These are phyloP conservation scores for Trichopus zeylanicus DNA, from an alignment of 116 monocot species.

Conservation along the genomic window DNA sequence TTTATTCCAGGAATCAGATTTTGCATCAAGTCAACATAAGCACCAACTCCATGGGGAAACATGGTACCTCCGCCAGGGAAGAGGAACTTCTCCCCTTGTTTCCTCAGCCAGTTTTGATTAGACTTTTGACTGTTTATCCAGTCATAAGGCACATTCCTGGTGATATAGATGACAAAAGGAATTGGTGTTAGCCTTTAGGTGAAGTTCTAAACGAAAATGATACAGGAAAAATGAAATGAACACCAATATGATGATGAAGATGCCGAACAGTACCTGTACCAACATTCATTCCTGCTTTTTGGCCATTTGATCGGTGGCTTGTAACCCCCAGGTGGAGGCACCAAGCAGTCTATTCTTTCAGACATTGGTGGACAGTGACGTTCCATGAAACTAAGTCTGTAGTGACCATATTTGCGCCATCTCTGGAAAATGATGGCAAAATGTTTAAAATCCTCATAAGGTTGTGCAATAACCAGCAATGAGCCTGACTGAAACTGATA, in stretches of 20 bases:
- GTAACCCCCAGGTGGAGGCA: conserved; percentile 83
- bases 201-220: neutral
- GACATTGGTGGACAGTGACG: conserved; percentile 77
- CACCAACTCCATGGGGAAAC: conserved; percentile 94
- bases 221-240: neutral
- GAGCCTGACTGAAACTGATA: neutral
- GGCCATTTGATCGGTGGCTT: conserved; percentile 89
- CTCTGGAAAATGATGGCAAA: conserved; percentile 27
- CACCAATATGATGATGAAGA: neutral
- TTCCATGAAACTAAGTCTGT: conserved; percentile 85
- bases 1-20: conserved; percentile 88
- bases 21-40: conserved; percentile 86
- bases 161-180: neutral
- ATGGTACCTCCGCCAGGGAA: conserved; percentile 98
- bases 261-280: conserved; percentile 66
- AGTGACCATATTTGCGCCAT: conserved; percentile 86
- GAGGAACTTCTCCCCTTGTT: conserved; percentile 83
- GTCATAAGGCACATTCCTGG: conserved; percentile 91
- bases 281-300: conserved; percentile 81
- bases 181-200: neutral
- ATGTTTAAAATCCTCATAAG: neutral
- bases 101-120: conserved; percentile 91
- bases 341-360: conserved; percentile 73
- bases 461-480: neutral
- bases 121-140: conserved; percentile 96